A percentile compares a stretch with the other conserved stretches of the same genome.
phyloP scores from a whole-genome alignment of 2,329 filamentous ascomycete genomes.

The Lecanicillium sp. region DNA sequence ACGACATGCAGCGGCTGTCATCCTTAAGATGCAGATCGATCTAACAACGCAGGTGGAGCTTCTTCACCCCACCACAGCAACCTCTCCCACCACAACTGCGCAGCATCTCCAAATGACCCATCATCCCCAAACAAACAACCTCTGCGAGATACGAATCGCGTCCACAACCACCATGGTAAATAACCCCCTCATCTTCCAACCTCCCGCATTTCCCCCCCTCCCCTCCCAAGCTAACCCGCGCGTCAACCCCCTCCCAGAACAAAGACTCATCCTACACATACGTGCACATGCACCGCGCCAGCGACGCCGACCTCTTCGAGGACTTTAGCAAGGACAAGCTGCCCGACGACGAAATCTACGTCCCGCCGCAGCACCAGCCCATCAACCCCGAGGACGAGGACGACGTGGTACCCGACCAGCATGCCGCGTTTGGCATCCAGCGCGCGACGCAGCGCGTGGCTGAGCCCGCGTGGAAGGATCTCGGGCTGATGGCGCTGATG shows the following conservation, averaged over 20 bases:
- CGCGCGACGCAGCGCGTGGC: conserved; percentile 65
- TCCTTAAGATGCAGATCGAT: too few species aligned
- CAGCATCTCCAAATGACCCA: too few species aligned
- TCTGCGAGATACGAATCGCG: too few species aligned
- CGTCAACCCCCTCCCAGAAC: conserved; percentile 41
- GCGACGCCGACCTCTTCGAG: conserved; percentile 73
- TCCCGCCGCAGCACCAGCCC: conserved; percentile 72
- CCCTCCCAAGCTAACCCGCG: not conserved
- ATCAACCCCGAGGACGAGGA: conserved; percentile 85
- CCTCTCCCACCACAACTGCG: too few species aligned
- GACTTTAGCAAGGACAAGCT: conserved; percentile 65
- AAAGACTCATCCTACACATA: conserved; percentile 72
- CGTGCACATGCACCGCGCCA: conserved; percentile 64
- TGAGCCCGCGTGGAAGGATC: conserved; percentile 72
- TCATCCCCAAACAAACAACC: too few species aligned
- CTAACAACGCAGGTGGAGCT: too few species aligned
- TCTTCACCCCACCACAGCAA: too few species aligned
- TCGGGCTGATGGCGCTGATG: conserved; percentile 67
- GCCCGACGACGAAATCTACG: conserved; percentile 72
- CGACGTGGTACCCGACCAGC: conserved; percentile 80
- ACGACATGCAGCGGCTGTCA: too few species aligned
- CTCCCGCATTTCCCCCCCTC: too few species aligned
- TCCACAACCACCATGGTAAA: too few species aligned
- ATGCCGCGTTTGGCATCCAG: conserved; percentile 80
- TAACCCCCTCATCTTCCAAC: too few species aligned